Evolutionary conservation across 2,329 filamentous ascomycete genomes (phyloP), one percentile per base, ranked within the genome.

Genomic region (Curvularia sp.): DNA sequence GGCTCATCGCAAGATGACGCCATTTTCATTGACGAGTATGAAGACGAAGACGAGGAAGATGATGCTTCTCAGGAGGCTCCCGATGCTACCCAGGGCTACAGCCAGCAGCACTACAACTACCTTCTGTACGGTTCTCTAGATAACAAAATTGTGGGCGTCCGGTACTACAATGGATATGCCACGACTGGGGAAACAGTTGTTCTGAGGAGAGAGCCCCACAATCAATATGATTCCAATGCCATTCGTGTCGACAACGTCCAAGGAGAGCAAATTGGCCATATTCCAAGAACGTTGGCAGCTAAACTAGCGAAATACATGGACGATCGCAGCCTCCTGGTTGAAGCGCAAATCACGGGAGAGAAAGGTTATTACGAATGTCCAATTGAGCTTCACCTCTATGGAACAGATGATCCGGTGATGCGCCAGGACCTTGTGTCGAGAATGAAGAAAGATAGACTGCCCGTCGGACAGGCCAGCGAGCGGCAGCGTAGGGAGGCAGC

Each of bases 181-280:
- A 77, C 75, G 1, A 46, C 71, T 0, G 73, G 74, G 0, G 76
- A 78, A 49, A 71, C 74, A 62, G 71, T 75, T 10, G 53, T 75
- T 9, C 54, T 62, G 53, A 80, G 79, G 35, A 81, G 91, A 69
- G 89, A 94, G 70, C 88, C 89, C 1, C 69, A 76, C 1, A 94
- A 94, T 68, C 80, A 78, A 15, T 76, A 72, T 48, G 75, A 76
- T 49, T 28, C 66, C 3, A 95, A 95, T 77, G 92, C 92, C 0
- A 92, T 96, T 57, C 85, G 87, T 5, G 86, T 96, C 1, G 84
- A 90, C 67, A 96, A 95, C 74, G 90, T 93, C 13, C 84, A 90
- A 70, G 85, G 86, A 15, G 74, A 77, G 7, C 92, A 96, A 69
- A 91, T 96, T 66, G 92, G 92, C 0, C 92, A 96, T 75, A 81